These are phyloP conservation scores for Sphagnurus paluster DNA, from an alignment of 1,284 basidiomycete genomes.

Conservation along the genomic window DNA sequence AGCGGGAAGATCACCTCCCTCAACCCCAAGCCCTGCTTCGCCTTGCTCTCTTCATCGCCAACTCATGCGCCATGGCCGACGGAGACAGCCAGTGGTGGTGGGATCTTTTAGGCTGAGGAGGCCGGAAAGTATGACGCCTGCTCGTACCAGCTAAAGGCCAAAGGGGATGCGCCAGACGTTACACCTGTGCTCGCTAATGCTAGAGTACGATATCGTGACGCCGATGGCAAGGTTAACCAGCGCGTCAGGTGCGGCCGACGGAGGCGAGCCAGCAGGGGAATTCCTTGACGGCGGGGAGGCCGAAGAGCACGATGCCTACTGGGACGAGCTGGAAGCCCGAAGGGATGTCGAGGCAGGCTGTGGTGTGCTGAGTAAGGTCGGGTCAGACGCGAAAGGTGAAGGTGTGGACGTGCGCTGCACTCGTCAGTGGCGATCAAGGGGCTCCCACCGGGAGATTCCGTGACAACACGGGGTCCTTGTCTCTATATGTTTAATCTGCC, in stretches of 20 bases:
- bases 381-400: too few relatives aligned
- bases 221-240: conserved; percentile 55
- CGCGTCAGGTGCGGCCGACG: conserved; percentile 51
- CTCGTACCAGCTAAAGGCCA: too few relatives aligned
- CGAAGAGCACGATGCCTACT: conserved; percentile 75
- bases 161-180: too few relatives aligned
- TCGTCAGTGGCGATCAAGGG: too few relatives aligned
- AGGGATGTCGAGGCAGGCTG: conserved; percentile 53
- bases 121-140: too few relatives aligned
- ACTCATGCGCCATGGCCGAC: conserved; percentile 50
- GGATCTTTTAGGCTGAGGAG: too few relatives aligned
- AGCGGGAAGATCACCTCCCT: conserved; percentile 71
- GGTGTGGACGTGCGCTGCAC: too few relatives aligned
- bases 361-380: conserved; percentile 60
- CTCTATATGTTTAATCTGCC: too few relatives aligned
- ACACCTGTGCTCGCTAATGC: too few relatives aligned
- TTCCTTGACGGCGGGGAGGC: conserved; percentile 72
- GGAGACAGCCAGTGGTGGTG: too few relatives aligned
- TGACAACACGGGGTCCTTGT: too few relatives aligned
- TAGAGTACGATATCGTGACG: conserved; percentile 50
- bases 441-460: too few relatives aligned
- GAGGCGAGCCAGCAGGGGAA: conserved; percentile 66
- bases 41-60: conserved; percentile 64
- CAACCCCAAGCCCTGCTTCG: conserved; percentile 54
- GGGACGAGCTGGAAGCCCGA: conserved; percentile 79